Evolutionary conservation across 352 stramenopile genomes (phyloP).

Genomic region (Pythium folliculosum): DNA sequence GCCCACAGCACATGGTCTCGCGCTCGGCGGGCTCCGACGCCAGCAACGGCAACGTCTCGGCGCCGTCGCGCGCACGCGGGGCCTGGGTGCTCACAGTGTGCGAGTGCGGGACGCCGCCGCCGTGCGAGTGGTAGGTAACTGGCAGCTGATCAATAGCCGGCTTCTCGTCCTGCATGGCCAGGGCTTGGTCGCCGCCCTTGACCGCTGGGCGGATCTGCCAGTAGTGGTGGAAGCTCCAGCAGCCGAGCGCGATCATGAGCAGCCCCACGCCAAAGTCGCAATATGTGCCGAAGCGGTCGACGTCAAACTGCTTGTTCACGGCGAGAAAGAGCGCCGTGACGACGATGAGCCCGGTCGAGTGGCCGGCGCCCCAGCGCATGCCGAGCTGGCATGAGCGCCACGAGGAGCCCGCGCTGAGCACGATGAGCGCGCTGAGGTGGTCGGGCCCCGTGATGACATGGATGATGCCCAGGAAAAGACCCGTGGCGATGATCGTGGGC

Average conservation of each 20-base stretch:
- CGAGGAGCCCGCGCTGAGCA: constrained; percentile 71
- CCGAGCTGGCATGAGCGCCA: constrained; percentile 72
- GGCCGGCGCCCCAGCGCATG: constrained; percentile 84
- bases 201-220: constrained; percentile 33
- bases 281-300: constrained; percentile 51
- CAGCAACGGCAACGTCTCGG: constrained; percentile 14
- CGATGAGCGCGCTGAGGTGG: constrained; percentile 84
- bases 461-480: constrained; percentile 45
- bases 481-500: constrained; percentile 45
- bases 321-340: constrained; percentile 64
- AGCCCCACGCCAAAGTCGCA: constrained; percentile 57
- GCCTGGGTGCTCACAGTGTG: constrained; percentile 3
- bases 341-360: constrained; percentile 77
- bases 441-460: constrained; percentile 71
- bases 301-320: constrained; percentile 37
- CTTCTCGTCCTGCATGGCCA: not conserved
- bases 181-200: not conserved
- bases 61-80: constrained; percentile 9
- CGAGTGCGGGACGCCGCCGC: constrained; percentile 3
- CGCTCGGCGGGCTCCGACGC: constrained; percentile 10
- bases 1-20: constrained; percentile 34
- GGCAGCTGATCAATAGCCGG: not conserved
- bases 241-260: constrained; percentile 53
- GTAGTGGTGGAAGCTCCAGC: constrained; percentile 46
- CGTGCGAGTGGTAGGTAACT: not conserved